phyloP scores from a whole-genome alignment of 305 asterid genomes.

The Fraxinus paxiana region DNA sequence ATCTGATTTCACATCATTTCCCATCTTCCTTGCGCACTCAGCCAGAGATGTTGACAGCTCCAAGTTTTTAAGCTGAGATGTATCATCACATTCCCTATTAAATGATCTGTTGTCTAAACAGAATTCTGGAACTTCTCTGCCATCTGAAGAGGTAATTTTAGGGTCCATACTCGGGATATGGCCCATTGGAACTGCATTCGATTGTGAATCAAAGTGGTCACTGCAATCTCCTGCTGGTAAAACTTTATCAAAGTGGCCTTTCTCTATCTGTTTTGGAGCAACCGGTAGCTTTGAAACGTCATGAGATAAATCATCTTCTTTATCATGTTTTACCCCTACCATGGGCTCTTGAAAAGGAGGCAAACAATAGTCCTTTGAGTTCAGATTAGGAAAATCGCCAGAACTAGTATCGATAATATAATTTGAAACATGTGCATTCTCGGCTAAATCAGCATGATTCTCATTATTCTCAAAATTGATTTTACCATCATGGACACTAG shows the following conservation, averaged over 20 bases:
- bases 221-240: not conserved
- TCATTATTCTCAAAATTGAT: conserved; percentile 23
- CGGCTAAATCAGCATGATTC: conserved; percentile 27
- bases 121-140: conserved; percentile 8
- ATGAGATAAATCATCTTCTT: not conserved
- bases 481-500: conserved; percentile 30
- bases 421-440: conserved; percentile 21
- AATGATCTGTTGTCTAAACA: conserved; percentile 5
- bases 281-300: not conserved
- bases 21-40: conserved; percentile 22
- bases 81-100: conserved; percentile 16
- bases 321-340: not conserved
- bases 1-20: conserved; percentile 29
- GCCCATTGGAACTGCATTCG: conserved; percentile 10
- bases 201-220: conserved; percentile 17
- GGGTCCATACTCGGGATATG: conserved; percentile 3
- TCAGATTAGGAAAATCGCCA: conserved; percentile 23
- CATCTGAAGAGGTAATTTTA: not conserved
- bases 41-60: conserved; percentile 21
- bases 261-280: not conserved
- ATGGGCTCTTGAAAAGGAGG: conserved; percentile 14
- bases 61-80: conserved; percentile 21
- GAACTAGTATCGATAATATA: conserved; percentile 22
- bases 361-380: conserved; percentile 21
- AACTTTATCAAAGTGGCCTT: not conserved